These are phyloP conservation scores for Mycena polygramma DNA, from an alignment of 768 basidiomycete genomes.

Conservation along the genomic window DNA sequence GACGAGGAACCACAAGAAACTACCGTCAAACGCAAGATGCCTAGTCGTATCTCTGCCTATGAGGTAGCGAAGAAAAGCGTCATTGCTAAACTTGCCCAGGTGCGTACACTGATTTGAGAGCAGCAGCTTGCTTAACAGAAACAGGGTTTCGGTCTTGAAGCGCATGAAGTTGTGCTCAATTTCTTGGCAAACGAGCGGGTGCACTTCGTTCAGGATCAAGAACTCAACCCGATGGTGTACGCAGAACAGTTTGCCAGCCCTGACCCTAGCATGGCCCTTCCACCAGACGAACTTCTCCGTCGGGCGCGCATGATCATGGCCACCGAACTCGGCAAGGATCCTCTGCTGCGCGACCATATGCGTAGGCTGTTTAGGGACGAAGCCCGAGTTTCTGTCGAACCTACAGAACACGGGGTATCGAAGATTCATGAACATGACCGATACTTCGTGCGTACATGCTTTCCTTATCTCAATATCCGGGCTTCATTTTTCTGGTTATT, in stretches of 20 bases:
- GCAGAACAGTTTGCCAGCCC: slow-evolving; percentile 90
- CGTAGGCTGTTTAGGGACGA: slow-evolving; percentile 81
- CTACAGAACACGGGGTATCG: slow-evolving; percentile 87
- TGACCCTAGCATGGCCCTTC: slow-evolving; percentile 67
- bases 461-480: background rate
- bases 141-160: slow-evolving; percentile 87
- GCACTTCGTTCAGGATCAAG: slow-evolving; percentile 86
- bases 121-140: slow-evolving; percentile 1
- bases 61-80: slow-evolving; percentile 86
- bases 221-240: slow-evolving; percentile 80
- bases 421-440: slow-evolving; percentile 84
- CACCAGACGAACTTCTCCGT: slow-evolving; percentile 76
- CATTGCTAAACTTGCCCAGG: slow-evolving; percentile 84
- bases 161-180: slow-evolving; percentile 89
- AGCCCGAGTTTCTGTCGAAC: slow-evolving; percentile 82
- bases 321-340: slow-evolving; percentile 94
- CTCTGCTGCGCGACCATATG: slow-evolving; percentile 83
- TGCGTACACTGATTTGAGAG: slow-evolving; percentile 49
- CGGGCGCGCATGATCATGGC: slow-evolving; percentile 87
- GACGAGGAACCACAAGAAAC: slow-evolving; percentile 68
- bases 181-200: slow-evolving; percentile 72
- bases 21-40: slow-evolving; percentile 79
- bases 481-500: slow-evolving; percentile 24
- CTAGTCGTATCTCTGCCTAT: slow-evolving; percentile 87
- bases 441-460: slow-evolving; percentile 68